These are phyloP conservation scores for Lactifluus pinguis DNA, from an alignment of 768 basidiomycete genomes.

Conservation along the genomic window DNA sequence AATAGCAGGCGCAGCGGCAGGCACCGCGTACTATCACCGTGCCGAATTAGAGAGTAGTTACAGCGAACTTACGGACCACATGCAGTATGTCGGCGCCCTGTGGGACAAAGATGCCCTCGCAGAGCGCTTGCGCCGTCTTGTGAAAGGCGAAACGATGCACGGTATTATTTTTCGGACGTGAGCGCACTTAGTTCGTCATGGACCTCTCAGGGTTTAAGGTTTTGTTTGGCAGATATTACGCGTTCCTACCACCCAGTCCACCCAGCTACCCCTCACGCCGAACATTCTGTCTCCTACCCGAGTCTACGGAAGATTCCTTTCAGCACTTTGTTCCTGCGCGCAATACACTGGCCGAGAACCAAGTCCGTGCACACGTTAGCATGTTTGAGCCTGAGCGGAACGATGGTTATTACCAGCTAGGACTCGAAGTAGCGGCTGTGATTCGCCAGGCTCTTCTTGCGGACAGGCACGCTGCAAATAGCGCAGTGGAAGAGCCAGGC, in stretches of 20 bases:
- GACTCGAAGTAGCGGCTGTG: conserved; percentile 52
- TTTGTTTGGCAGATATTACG: conserved; percentile 57
- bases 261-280: conserved; percentile 46
- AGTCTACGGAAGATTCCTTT: conserved; percentile 34
- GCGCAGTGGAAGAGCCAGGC: not conserved
- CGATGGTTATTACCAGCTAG: conserved; percentile 86
- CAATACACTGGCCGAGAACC: conserved; percentile 64
- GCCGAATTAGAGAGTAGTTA: conserved; percentile 66
- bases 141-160: conserved; percentile 48
- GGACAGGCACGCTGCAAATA: conserved; percentile 22
- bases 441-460: conserved; percentile 52
- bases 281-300: conserved; percentile 76
- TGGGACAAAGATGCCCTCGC: conserved; percentile 70
- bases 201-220: not conserved
- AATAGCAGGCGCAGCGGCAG: conserved; percentile 75
- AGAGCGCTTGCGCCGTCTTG: conserved; percentile 50
- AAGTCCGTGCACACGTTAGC: conserved; percentile 76
- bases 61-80: conserved; percentile 74
- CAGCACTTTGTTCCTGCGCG: conserved; percentile 52
- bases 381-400: conserved; percentile 81
- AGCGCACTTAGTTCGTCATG: conserved; percentile 22
- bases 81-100: conserved; percentile 79
- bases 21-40: conserved; percentile 74
- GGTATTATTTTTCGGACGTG: conserved; percentile 69
- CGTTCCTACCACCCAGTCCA: conserved; percentile 60